These are phyloP conservation scores for Xylaria sp. DNA, from an alignment of 2,329 filamentous ascomycete species.

Conservation along the genomic window DNA sequence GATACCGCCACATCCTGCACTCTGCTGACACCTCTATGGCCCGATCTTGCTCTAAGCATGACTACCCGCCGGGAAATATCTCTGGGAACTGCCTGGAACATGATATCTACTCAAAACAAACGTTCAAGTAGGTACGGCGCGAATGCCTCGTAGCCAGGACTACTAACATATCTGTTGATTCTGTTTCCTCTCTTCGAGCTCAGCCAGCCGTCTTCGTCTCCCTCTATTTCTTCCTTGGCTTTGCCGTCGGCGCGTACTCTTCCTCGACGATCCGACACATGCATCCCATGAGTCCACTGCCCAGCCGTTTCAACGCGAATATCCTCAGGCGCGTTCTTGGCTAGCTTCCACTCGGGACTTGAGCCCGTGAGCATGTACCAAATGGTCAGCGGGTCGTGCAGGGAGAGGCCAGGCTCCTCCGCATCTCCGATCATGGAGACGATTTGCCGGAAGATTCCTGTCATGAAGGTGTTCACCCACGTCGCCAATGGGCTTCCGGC, in stretches of 20 bases:
- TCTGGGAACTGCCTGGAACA: neutral
- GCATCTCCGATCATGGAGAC: conserved; percentile 69
- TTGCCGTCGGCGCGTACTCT: conserved; percentile 65
- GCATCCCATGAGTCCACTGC: conserved; percentile 96
- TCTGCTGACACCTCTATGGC: conserved; percentile 47
- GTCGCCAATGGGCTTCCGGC: conserved; percentile 77
- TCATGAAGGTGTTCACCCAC: conserved; percentile 79
- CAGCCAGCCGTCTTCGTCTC: conserved; percentile 82
- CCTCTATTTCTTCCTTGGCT: conserved; percentile 65
- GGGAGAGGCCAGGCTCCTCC: conserved; percentile 68
- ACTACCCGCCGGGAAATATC: neutral
- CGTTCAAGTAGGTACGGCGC: conserved; percentile 72
- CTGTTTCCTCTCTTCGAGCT: conserved; percentile 80
- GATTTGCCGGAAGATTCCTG: conserved; percentile 76
- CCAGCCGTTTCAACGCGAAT: conserved; percentile 89
- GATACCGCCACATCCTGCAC: conserved; percentile 48
- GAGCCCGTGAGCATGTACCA: conserved; percentile 79
- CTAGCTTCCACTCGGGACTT: conserved; percentile 66
- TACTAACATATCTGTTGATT: conserved; percentile 76
- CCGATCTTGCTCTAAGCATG: conserved; percentile 18
- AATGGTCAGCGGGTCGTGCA: conserved; percentile 82
- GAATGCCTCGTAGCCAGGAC: conserved; percentile 76
- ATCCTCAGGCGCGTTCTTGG: conserved; percentile 74
- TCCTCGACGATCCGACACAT: conserved; percentile 79
- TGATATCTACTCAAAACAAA: conserved; percentile 64